A percentile compares a stretch with the other conserved stretches of the same genome.
phyloP scores from a whole-genome alignment of 768 basidiomycete species.

The Boletus rufocinnamomeus region DNA sequence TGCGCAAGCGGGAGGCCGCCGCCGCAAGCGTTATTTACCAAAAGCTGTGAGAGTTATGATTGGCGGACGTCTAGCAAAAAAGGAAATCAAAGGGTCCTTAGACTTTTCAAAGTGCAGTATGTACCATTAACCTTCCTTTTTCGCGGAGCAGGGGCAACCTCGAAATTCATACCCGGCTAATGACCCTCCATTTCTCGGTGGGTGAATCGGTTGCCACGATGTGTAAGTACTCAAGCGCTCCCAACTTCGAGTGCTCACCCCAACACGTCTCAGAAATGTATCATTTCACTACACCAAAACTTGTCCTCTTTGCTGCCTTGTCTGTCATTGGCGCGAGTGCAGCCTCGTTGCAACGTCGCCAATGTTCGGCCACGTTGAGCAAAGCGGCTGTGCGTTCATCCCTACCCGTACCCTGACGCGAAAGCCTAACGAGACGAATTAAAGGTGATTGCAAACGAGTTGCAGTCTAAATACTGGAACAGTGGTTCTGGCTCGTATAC shows the following conservation, averaged over 20 bases:
- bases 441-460: constrained; percentile 28
- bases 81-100: no score
- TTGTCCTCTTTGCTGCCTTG: constrained; percentile 1
- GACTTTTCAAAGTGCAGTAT: no score
- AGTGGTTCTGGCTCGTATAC: constrained; percentile 43
- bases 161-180: background rate
- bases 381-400: constrained; percentile 16
- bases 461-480: constrained; percentile 44
- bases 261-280: constrained; percentile 3
- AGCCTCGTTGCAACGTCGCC: background rate
- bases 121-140: no score
- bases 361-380: constrained; percentile 10
- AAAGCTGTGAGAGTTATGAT: no score
- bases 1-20: no score
- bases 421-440: background rate
- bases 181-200: background rate
- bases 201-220: background rate
- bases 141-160: background rate
- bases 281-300: background rate
- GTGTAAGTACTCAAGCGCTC: background rate
- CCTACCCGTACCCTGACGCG: background rate
- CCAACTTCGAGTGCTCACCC: background rate
- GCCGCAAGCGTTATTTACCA: no score
- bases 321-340: constrained; percentile 3
- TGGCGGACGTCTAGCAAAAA: no score